Percentiles rank a stretch among this genome's conserved stretches.
phyloP scores from a whole-genome alignment of 306 rosid species.

The Cercis canadensis region DNA sequence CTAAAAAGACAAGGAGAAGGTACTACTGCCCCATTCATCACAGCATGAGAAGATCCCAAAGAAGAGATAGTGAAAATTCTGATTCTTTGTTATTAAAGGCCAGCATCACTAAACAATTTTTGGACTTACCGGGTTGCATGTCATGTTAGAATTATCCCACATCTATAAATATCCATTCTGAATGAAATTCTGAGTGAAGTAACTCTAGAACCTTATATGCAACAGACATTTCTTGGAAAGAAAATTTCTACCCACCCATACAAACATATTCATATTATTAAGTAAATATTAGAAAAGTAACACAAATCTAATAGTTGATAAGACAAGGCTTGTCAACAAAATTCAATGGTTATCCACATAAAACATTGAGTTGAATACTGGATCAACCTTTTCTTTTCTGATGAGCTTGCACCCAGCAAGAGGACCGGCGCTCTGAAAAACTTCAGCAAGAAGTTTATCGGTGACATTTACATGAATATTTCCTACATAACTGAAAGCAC shows the following conservation, averaged over 20 bases:
- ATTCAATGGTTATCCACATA: conserved; percentile 9
- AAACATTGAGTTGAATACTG: conserved; percentile 32
- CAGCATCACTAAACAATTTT: conserved; percentile 29
- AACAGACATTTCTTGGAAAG: background rate
- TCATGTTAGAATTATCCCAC: conserved; percentile 27
- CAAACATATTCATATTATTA: conserved; percentile 11
- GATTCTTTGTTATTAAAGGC: conserved; percentile 24
- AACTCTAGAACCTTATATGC: conserved; percentile 18
- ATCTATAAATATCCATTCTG: background rate
- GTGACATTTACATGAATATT: conserved; percentile 69
- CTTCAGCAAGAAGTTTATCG: conserved; percentile 67
- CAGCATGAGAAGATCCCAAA: conserved; percentile 17
- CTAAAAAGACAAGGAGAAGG: conserved; percentile 13
- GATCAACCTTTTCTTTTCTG: conserved; percentile 61
- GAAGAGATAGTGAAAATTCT: conserved; percentile 9
- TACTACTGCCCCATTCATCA: conserved; percentile 30
- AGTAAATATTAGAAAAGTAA: conserved; percentile 8
- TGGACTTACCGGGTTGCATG: background rate
- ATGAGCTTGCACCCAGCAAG: conserved; percentile 74
- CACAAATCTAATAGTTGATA: background rate
- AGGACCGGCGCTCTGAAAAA: conserved; percentile 69
- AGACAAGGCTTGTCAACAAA: conserved; percentile 11
- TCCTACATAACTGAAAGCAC: conserved; percentile 65
- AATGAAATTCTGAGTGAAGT: conserved; percentile 21
- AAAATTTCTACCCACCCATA: background rate